Evolutionary conservation across 106 monocot genomes (phyloP).

Genomic region (Vanilla planifolia): DNA sequence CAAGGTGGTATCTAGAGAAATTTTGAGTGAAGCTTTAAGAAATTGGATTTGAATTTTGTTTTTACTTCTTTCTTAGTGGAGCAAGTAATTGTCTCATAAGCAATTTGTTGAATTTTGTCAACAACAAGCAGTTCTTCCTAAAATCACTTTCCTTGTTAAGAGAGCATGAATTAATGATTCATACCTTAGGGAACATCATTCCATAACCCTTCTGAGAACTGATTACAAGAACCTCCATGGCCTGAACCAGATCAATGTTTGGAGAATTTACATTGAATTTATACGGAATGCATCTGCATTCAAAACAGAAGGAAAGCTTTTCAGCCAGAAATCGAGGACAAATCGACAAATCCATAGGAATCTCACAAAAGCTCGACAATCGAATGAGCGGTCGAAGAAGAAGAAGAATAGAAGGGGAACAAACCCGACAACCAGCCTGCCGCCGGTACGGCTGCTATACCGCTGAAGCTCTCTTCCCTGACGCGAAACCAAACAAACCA

Average conservation of each 20-base stretch:
- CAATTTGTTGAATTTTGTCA: neutral
- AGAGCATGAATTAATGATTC: neutral
- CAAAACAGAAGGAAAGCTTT: neutral
- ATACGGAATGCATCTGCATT: constrained; percentile 66
- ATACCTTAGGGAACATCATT: constrained; percentile 79
- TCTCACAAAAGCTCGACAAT: too few relatives aligned
- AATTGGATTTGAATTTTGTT: too few relatives aligned
- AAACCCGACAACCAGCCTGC: constrained; percentile 43
- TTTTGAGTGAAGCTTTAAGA: too few relatives aligned
- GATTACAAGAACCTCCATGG: constrained; percentile 63
- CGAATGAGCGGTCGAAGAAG: neutral
- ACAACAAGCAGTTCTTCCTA: neutral
- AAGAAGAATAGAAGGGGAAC: constrained; percentile 3
- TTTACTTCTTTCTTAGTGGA: neutral
- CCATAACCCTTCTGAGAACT: constrained; percentile 56
- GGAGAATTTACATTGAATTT: constrained; percentile 20
- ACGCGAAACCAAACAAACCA: constrained; percentile 7
- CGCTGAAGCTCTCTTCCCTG: constrained; percentile 23
- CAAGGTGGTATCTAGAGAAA: too few relatives aligned
- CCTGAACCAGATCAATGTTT: constrained; percentile 8
- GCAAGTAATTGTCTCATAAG: neutral
- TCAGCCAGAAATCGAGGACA: too few relatives aligned
- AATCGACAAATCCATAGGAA: too few relatives aligned
- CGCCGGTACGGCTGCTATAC: constrained; percentile 14
- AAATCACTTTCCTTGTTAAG: neutral